Evolutionary conservation across 1,139 yeast species (phyloP), one percentile per base, ranked within the genome.

Genomic region (Sugiyamaella neomexicana): DNA sequence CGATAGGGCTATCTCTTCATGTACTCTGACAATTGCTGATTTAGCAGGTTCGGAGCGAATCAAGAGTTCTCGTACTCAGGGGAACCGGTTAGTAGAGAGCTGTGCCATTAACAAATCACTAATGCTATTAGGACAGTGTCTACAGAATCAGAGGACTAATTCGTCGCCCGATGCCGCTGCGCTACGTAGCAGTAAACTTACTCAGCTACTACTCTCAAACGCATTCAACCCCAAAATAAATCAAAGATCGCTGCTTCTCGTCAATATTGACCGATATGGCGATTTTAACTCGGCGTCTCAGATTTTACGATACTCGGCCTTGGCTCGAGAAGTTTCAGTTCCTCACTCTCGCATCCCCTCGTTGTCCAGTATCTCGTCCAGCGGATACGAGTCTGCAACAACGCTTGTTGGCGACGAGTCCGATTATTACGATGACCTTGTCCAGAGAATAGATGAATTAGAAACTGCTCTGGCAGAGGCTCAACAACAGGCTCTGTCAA

Each of bases 251-350:
- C 62, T 60, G 1, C 60, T 71, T 41, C 62, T 85, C 27, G 79
- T 85, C 39, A 86, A 85, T 47, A 72, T 85, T 53, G 90, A 86
- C 63, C 87, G 89, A 0, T 80, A 78, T 59, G 86, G 86, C 23
- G 72, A 70, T 52, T 81, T 82, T 27, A 83, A 85, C 12, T 79
- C 83, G 8, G 80, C 82, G 41, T 68, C 81, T n/a, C 79, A 75
- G 58, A 73, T 77, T 20, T 64, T 77, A 50, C 61, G 75, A 50
- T 75, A 75, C 52, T 68, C 75, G 2, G 71, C 76, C 20, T 70
- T 75, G 43, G 73, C 72, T 1, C 58, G 68, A 12, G 68, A 68
- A 12, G 63, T 68, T 17, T 55, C 62, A 0, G 61, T 65, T 4
- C 66, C 67, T 6, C 57, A 60, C 43, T 53, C 60, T 23, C 43